A percentile compares a stretch with the other conserved stretches of the same genome.
phyloP scores from a whole-genome alignment of 805 yeast species.

The Ogataea siamensis region DNA sequence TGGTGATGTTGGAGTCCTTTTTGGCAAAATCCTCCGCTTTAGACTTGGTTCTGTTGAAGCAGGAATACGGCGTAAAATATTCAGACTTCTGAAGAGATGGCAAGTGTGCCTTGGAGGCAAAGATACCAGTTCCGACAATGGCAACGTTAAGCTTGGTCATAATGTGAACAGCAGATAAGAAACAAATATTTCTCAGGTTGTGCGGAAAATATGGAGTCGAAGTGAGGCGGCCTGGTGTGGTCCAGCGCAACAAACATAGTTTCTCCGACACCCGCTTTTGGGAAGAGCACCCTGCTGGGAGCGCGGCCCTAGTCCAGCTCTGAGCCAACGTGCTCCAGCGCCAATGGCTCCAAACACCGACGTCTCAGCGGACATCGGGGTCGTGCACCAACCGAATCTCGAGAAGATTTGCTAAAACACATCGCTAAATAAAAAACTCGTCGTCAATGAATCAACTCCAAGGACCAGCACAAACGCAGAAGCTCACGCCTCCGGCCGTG shows the following conservation, averaged over 20 bases:
- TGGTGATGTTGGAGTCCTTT: conserved; percentile 50
- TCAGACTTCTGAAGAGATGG: conserved; percentile 62
- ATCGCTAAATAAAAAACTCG: conserved; percentile 13
- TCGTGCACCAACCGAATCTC: conserved; percentile 7
- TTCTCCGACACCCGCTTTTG: too few species aligned
- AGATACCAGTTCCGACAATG: conserved; percentile 80
- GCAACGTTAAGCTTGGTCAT: conserved; percentile 49
- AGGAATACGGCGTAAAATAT: conserved; percentile 59
- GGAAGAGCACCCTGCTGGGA: too few species aligned
- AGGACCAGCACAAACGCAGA: conserved; percentile 17
- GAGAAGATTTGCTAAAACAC: conserved; percentile 7
- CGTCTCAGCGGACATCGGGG: background rate
- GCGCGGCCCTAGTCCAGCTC: too few species aligned
- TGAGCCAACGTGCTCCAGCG: too few species aligned
- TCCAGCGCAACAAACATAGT: too few species aligned
- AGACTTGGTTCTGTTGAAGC: conserved; percentile 77
- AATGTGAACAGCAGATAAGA: background rate
- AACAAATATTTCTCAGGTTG: too few species aligned
- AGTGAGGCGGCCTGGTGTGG: too few species aligned
- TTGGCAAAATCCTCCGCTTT: conserved; percentile 82
- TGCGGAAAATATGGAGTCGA: too few species aligned
- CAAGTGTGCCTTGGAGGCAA: conserved; percentile 80
- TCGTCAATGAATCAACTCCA: conserved; percentile 12
- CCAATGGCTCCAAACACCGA: background rate
- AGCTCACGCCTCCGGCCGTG: conserved; percentile 23